Evolutionary conservation across 1,284 basidiomycete species (phyloP).

Genomic region (Inonotus obliquus): DNA sequence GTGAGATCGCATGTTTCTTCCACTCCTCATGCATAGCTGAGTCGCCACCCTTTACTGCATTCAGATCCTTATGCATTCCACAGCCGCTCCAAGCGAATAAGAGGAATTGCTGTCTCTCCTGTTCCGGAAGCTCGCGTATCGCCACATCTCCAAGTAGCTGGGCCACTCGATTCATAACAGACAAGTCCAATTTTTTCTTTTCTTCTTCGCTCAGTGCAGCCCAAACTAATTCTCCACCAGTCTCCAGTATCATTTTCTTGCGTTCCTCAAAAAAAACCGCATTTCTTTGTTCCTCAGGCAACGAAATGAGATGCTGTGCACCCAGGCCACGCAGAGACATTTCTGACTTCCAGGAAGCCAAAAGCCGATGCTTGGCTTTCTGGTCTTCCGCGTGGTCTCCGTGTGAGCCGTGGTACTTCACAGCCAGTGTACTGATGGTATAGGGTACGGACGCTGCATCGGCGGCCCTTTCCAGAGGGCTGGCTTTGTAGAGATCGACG

Average conservation of each 20-base stretch:
- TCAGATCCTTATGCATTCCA: conserved; percentile 28
- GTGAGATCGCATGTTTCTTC: not conserved
- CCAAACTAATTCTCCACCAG: conserved; percentile 12
- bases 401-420: no score
- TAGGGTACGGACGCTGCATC: no score
- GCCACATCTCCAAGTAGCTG: conserved; percentile 19
- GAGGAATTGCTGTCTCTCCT: conserved; percentile 14
- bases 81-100: conserved; percentile 23
- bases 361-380: no score
- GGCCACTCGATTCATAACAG: conserved; percentile 1
- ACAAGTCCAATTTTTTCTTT: not conserved
- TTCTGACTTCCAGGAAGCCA: no score
- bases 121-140: conserved; percentile 16
- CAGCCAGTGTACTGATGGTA: no score
- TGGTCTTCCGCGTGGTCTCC: no score
- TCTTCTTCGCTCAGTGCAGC: conserved; percentile 17
- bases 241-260: no score
- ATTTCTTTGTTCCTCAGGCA: no score
- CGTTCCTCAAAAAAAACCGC: no score
- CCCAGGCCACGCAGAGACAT: no score
- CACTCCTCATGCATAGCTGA: not conserved
- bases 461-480: not conserved
- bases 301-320: no score
- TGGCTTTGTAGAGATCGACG: not conserved
- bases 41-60: conserved; percentile 24